Percentiles rank a stretch among this genome's conserved stretches.
These are phyloP conservation scores for Pleurotus djamor DNA, from an alignment of 768 basidiomycete genomes.

Conservation along the genomic window DNA sequence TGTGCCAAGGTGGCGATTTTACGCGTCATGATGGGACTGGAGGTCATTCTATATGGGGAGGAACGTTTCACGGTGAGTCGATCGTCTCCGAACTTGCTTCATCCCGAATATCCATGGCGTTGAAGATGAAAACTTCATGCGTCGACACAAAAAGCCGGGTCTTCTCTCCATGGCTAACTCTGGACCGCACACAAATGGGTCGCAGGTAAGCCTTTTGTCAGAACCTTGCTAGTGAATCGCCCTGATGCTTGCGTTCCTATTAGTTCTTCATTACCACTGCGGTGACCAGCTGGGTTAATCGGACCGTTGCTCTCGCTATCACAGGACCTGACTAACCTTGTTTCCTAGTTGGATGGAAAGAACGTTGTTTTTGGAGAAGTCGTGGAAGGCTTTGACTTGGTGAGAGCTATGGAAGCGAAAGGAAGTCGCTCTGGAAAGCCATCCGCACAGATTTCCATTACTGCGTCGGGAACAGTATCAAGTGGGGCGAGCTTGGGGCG, in stretches of 20 bases:
- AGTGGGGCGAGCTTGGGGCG: no score
- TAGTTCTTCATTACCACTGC: constrained; percentile 81
- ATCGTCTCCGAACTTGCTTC: not conserved
- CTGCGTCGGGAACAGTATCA: constrained; percentile 49
- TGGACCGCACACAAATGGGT: constrained; percentile 78
- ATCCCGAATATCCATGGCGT: not conserved
- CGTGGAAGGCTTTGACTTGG: constrained; percentile 59
- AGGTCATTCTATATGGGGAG: constrained; percentile 78
- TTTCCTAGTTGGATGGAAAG: constrained; percentile 54
- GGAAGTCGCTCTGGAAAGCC: constrained; percentile 37
- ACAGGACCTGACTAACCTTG: not conserved
- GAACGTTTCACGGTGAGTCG: constrained; percentile 56
- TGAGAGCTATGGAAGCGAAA: constrained; percentile 54
- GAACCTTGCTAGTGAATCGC: not conserved
- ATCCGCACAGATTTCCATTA: constrained; percentile 52
- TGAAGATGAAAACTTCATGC: constrained; percentile 82
- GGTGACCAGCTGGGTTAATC: constrained; percentile 57
- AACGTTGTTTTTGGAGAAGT: constrained; percentile 74
- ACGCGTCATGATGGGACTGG: constrained; percentile 68
- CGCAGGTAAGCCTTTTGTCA: constrained; percentile 44
- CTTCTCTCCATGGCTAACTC: constrained; percentile 86
- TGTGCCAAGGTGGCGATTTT: constrained; percentile 93
- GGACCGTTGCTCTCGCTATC: not conserved
- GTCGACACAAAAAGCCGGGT: constrained; percentile 56
- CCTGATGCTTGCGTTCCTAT: not conserved